These are phyloP conservation scores for Heteromeles arbutifolia DNA, from an alignment of 306 rosid species.

Conservation along the genomic window DNA sequence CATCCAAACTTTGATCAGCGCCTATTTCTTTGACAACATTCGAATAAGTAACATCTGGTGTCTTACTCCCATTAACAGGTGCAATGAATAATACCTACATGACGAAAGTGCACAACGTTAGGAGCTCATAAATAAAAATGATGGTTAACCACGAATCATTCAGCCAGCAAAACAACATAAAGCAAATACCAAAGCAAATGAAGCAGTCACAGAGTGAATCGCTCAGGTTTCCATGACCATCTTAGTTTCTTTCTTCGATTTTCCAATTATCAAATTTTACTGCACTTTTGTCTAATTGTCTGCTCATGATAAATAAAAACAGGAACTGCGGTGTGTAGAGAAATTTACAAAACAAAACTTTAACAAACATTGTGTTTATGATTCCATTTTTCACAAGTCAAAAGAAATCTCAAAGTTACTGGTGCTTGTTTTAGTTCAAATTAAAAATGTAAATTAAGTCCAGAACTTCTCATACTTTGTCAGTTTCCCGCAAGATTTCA, in stretches of 20 bases:
- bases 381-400: neutral
- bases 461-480: conserved; percentile 59
- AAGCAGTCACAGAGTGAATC: neutral
- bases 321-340: neutral
- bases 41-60: conserved; percentile 19
- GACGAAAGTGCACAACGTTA: conserved; percentile 21
- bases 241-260: neutral
- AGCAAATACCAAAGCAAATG: neutral
- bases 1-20: conserved; percentile 24
- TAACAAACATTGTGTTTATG: no score
- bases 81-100: conserved; percentile 68
- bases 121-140: neutral
- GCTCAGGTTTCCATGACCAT: neutral
- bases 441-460: neutral
- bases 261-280: neutral
- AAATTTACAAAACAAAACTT: neutral
- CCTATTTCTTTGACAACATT: conserved; percentile 32
- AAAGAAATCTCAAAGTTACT: neutral
- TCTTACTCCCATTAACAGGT: conserved; percentile 45
- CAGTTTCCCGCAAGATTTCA: conserved; percentile 69
- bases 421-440: neutral
- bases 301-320: neutral
- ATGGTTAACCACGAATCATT: neutral
- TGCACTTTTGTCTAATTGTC: neutral
- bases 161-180: neutral